These are phyloP conservation scores for Trichomonascaceae sp. DNA, from an alignment of 1,139 yeast genomes.

Conservation along the genomic window DNA sequence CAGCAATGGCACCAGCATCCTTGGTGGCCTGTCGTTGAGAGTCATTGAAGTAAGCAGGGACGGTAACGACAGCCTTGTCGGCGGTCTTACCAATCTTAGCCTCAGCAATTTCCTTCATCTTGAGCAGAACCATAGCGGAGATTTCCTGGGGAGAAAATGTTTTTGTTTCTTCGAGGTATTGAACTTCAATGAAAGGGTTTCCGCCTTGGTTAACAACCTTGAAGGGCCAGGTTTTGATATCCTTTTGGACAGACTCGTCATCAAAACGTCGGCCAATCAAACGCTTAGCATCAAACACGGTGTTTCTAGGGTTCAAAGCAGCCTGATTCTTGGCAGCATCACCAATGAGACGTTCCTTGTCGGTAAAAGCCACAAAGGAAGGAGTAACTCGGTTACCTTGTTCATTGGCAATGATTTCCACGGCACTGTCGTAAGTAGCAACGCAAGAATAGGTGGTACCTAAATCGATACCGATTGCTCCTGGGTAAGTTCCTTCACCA, in stretches of 20 bases:
- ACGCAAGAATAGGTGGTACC: slow-evolving; percentile 92
- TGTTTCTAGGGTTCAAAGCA: slow-evolving; percentile 93
- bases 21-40: slow-evolving; percentile 98
- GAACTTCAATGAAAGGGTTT: slow-evolving; percentile 87
- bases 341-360: slow-evolving; percentile 97
- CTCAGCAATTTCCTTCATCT: slow-evolving; percentile 97
- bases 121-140: slow-evolving; percentile 87
- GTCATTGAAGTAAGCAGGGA: slow-evolving; percentile 97
- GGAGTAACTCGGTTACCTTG: slow-evolving; percentile 99
- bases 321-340: slow-evolving; percentile 99
- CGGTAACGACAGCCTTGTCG: slow-evolving; percentile 91
- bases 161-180: slow-evolving; percentile 90
- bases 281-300: slow-evolving; percentile 98
- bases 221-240: slow-evolving; percentile 97
- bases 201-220: slow-evolving; percentile 81
- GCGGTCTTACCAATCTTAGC: slow-evolving; percentile 79
- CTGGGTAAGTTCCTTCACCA: slow-evolving; percentile 96
- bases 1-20: slow-evolving; percentile 97
- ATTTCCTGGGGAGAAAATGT: slow-evolving; percentile 96
- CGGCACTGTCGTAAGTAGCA: slow-evolving; percentile 77
- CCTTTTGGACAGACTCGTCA: slow-evolving; percentile 89
- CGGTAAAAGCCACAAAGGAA: slow-evolving; percentile 95
- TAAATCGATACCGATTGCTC: slow-evolving; percentile 97
- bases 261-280: slow-evolving; percentile 92
- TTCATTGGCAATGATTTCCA: slow-evolving; percentile 92